Evolutionary conservation across 805 yeast genomes (phyloP).

Genomic region (Nakazawaea ernobii): DNA sequence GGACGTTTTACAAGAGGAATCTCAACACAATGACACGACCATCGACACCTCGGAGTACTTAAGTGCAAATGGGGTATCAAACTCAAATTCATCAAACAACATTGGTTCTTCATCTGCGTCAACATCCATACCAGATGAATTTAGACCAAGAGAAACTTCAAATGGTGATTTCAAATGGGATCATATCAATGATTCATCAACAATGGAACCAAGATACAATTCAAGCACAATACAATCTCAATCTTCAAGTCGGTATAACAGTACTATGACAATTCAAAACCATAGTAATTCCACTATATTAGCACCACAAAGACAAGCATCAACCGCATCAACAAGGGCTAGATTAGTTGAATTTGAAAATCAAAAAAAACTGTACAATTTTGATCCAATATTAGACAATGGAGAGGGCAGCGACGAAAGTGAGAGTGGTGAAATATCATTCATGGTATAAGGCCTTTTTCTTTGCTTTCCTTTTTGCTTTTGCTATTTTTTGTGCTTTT

Average conservation of each 20-base stretch:
- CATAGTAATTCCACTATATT: conserved; percentile 4
- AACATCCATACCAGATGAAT: conserved; percentile 21
- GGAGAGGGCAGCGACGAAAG: conserved; percentile 24
- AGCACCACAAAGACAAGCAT: conserved; percentile 6
- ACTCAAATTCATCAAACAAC: conserved; percentile 7
- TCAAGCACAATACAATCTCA: not conserved
- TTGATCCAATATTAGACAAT: conserved; percentile 19
- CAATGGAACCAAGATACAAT: not conserved
- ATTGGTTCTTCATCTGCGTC: not conserved
- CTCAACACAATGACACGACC: not conserved
- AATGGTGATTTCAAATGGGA: conserved; percentile 28
- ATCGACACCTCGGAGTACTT: conserved; percentile 1
- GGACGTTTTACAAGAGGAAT: conserved; percentile 27
- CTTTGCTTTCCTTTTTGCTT: not conserved
- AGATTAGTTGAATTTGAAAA: conserved; percentile 29
- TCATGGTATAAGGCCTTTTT: not conserved
- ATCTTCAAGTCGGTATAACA: conserved; percentile 4
- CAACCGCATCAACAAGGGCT: conserved; percentile 17
- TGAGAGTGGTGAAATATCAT: conserved; percentile 24
- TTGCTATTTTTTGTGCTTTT: not conserved
- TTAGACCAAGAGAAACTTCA: conserved; percentile 18
- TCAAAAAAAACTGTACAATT: conserved; percentile 24
- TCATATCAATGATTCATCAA: conserved; percentile 7
- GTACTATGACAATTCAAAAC: conserved; percentile 5
- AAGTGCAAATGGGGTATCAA: conserved; percentile 3